A percentile compares a stretch with the other conserved stretches of the same genome.
These are phyloP conservation scores for Colletotrichum nymphaeae DNA, from an alignment of 2,329 filamentous ascomycete genomes.

Conservation along the genomic window DNA sequence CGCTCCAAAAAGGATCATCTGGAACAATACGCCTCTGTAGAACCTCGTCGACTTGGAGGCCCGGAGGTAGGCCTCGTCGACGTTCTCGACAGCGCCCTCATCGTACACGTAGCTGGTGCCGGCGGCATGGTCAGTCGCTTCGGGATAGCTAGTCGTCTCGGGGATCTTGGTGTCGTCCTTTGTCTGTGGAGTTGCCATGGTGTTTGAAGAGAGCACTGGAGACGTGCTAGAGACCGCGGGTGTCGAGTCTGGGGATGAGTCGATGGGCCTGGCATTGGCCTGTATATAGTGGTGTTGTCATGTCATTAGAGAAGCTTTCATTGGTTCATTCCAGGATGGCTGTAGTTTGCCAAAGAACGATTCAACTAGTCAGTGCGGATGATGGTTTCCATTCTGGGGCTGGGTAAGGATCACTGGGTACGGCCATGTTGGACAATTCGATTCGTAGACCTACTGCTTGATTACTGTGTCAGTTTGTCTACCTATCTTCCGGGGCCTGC, in stretches of 20 bases:
- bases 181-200: slow-evolving; percentile 4
- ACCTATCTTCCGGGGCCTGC: background rate
- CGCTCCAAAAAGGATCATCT: slow-evolving; percentile 29
- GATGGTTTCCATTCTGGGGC: background rate
- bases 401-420: background rate
- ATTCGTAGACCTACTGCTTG: background rate
- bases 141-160: background rate
- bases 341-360: background rate
- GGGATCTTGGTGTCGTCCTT: slow-evolving; percentile 7
- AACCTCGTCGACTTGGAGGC: slow-evolving; percentile 10
- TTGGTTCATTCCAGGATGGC: background rate
- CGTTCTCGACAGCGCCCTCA: background rate
- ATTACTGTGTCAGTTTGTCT: background rate
- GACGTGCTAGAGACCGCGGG: background rate
- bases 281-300: background rate
- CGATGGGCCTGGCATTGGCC: background rate
- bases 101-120: slow-evolving; percentile 4
- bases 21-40: slow-evolving; percentile 20
- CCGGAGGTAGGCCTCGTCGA: slow-evolving; percentile 13
- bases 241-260: background rate
- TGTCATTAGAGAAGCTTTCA: background rate
- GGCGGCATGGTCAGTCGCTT: background rate
- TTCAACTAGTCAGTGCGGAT: background rate
- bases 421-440: background rate
- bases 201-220: background rate